Base-by-base conservation (phyloP, 441 rosid genomes). In the Adansonia madagascariensis region DNA sequence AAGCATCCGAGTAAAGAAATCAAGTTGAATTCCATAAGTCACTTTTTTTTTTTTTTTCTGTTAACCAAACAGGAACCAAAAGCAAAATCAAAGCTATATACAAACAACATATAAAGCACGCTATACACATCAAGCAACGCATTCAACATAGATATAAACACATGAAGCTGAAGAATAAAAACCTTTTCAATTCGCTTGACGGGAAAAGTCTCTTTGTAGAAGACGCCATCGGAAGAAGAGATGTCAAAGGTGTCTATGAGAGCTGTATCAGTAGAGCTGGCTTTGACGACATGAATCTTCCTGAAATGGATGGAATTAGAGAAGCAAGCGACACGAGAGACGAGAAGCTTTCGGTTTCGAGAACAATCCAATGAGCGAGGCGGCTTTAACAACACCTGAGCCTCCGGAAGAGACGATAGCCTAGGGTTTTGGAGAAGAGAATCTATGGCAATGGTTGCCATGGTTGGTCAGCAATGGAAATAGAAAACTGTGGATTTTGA, bases 141-240 rank as follows among this genome's bases (percentile, higher is more conserved):
- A 77, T 17, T 60, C n/a, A 70, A 12, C 17, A 46, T 6, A 71
- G 4, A 9, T 0, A 71, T 49, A 43, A 31, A 35, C 17, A 74
- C 8, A 60, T 20, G 60, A 24, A 4, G 52, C 44, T 55, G n/a
- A 50, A 56, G 41, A 85, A 27, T 17, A 15, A 50, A 59, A 57
- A 95, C 99, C 95, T 73, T 85, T 64, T 86, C 86, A 76, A 87
- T 87, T 71, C 89, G 89, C 76, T 81, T 75, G 69, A 94, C 87
- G 17, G 94, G 86, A 77, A 95, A 89, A 52, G 75, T 86, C 71
- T 92, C 86, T 78, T 86, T 81, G 81, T 87, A 90, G 52, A 86
- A 11, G 27, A 86, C 79, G 64, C 80, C 89, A 44, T 75, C 75
- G 49, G 90, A 82, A 57, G 93, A 82, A 59, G 74, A 75, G 50